Evolutionary conservation across 306 rosid species (phyloP).

Genomic region (Cucurbita pepo): DNA sequence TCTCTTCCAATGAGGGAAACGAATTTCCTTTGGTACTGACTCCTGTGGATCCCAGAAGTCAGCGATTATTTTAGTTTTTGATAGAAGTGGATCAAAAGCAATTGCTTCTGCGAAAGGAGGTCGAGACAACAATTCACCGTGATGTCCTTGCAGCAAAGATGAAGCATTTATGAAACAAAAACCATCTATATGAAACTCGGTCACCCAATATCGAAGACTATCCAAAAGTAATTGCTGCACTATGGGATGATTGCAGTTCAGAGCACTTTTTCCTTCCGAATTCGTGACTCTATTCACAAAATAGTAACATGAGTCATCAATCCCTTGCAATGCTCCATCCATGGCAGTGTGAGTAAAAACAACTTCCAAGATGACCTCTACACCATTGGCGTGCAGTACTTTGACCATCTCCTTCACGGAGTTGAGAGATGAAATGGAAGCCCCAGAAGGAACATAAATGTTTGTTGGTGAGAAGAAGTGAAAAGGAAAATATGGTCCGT

Average conservation of each 20-base stretch:
- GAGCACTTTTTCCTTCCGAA: constrained; percentile 21
- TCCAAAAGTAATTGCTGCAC: constrained; percentile 69
- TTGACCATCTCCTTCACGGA: constrained; percentile 81
- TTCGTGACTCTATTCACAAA: constrained; percentile 13
- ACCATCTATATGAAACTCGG: constrained; percentile 85
- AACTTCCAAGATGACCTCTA: constrained; percentile 83
- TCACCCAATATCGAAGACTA: constrained; percentile 71
- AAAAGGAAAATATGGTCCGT: constrained; percentile 73
- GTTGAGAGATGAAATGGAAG: constrained; percentile 33
- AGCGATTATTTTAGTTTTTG: constrained; percentile 67
- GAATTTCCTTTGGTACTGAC: constrained; percentile 25
- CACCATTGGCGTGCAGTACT: constrained; percentile 61
- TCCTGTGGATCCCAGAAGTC: constrained; percentile 60
- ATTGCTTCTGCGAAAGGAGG: constrained; percentile 86
- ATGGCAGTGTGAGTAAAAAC: constrained; percentile 68
- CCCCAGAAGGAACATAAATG: constrained; percentile 49
- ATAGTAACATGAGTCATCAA: constrained; percentile 58
- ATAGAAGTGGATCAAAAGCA: constrained; percentile 68
- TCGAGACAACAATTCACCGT: constrained; percentile 54
- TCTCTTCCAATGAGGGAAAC: constrained; percentile 90
- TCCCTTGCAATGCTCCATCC: constrained; percentile 55
- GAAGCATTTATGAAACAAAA: constrained; percentile 83
- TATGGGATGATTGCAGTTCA: constrained; percentile 72
- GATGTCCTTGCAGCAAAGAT: constrained; percentile 36
- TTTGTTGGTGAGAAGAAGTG: constrained; percentile 65